Conservation (phyloP, 2,329 filamentous ascomycete genomes). For the Cercospora nicotianae region DNA sequence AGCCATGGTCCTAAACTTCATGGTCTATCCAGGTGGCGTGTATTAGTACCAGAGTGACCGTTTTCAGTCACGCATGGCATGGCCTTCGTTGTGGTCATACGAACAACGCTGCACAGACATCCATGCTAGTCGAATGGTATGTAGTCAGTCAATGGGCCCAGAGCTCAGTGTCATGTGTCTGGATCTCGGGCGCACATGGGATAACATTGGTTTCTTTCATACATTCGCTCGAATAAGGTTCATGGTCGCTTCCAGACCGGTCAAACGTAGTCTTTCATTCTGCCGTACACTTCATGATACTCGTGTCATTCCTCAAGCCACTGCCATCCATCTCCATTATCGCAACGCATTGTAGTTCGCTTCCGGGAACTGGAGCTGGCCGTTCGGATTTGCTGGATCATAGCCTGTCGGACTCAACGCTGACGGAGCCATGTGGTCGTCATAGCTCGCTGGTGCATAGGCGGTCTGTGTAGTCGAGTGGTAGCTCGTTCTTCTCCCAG, state of each 20-base stretch:
- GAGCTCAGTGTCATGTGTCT: background rate
- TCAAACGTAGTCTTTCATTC: background rate
- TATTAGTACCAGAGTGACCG: background rate
- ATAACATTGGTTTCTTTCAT: background rate
- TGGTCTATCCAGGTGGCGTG: background rate
- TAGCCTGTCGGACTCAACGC: conserved; percentile 26
- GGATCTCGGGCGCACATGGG: background rate
- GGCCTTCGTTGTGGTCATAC: background rate
- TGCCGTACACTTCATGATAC: conserved; percentile 1
- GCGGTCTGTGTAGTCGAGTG: conserved; percentile 16
- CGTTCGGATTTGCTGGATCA: conserved; percentile 17
- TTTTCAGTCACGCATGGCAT: background rate
- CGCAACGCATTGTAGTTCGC: conserved; percentile 28
- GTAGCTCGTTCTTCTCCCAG: conserved; percentile 24
- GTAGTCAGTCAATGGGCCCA: background rate
- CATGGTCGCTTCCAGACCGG: background rate
- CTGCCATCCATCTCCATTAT: background rate
- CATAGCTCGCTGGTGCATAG: conserved; percentile 19
- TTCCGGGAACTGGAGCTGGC: conserved; percentile 28
- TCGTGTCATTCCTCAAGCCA: background rate
- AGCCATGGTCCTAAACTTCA: background rate
- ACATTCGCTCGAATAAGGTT: background rate
- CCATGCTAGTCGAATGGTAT: background rate
- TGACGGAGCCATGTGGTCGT: conserved; percentile 22
- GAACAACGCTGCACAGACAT: background rate